Conservation (phyloP, 495 filamentous ascomycete genomes). For the Aspergillus olivimuriae region DNA sequence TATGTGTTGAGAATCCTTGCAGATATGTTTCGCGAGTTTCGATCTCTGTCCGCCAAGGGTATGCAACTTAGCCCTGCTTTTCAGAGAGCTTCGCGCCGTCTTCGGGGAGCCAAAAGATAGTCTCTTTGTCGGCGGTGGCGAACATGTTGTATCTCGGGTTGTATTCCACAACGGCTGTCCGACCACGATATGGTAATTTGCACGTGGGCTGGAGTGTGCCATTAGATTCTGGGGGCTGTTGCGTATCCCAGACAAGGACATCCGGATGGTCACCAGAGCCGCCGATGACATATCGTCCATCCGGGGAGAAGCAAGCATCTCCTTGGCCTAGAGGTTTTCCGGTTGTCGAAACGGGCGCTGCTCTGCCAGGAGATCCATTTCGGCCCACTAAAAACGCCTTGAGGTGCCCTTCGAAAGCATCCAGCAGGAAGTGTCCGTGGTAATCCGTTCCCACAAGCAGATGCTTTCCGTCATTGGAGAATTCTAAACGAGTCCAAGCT, state of each 20-base stretch:
- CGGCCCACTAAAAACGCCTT: slow-evolving; percentile 55
- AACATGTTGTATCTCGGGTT: slow-evolving; percentile 89
- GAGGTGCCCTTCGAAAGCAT: slow-evolving; percentile 76
- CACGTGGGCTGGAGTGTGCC: slow-evolving; percentile 58
- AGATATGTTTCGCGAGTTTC: no score
- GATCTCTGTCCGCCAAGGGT: no score
- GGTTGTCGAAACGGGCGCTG: slow-evolving; percentile 39
- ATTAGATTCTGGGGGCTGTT: slow-evolving; percentile 41
- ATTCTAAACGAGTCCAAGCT: slow-evolving; percentile 81
- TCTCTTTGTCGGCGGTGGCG: slow-evolving; percentile 78
- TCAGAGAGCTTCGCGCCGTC: slow-evolving; percentile 27
- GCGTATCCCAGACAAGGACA: slow-evolving; percentile 77
- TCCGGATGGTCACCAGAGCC: slow-evolving; percentile 63
- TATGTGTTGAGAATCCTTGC: no score
- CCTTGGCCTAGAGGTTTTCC: slow-evolving; percentile 57
- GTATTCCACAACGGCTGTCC: slow-evolving; percentile 70
- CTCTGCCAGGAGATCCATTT: slow-evolving; percentile 37
- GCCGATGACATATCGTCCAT: slow-evolving; percentile 79
- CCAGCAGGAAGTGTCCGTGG: slow-evolving; percentile 77
- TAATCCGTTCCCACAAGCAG: slow-evolving; percentile 76
- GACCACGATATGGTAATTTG: slow-evolving; percentile 58
- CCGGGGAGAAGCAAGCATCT: slow-evolving; percentile 81
- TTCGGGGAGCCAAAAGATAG: slow-evolving; percentile 81
- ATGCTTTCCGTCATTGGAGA: slow-evolving; percentile 89
- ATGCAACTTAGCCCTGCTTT: slow-evolving; percentile 16